Percentiles rank a stretch among this genome's conserved stretches.
Conservation (phyloP, 2,329 filamentous ascomycete genomes). For the Neofusicoccum umdonicola region DNA sequence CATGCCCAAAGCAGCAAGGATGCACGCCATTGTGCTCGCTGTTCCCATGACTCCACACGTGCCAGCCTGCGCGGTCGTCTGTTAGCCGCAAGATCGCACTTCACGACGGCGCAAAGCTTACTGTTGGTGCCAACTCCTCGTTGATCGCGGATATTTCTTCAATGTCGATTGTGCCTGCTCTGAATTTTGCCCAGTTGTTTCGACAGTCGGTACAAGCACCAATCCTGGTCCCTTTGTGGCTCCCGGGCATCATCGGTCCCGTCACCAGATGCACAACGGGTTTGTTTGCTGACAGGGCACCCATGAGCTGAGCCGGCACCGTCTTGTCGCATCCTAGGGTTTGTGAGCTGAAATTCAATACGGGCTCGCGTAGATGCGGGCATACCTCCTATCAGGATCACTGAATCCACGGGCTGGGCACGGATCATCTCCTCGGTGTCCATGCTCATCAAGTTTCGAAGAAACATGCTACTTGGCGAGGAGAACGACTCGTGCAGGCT, state of each 20-base stretch:
- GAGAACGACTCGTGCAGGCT: constrained; percentile 69
- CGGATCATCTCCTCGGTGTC: constrained; percentile 77
- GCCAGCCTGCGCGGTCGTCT: constrained; percentile 37
- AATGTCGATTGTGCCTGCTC: constrained; percentile 65
- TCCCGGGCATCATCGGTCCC: constrained; percentile 74
- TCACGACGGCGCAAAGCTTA: constrained; percentile 25
- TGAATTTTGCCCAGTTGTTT: constrained; percentile 69
- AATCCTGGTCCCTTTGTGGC: constrained; percentile 60
- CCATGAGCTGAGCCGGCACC: constrained; percentile 72
- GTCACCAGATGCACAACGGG: constrained; percentile 67
- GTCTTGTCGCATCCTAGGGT: constrained; percentile 76
- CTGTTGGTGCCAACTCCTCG: constrained; percentile 70
- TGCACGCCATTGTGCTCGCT: constrained; percentile 57
- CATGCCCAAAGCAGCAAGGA: constrained; percentile 52
- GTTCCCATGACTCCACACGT: constrained; percentile 60
- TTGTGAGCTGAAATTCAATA: constrained; percentile 62
- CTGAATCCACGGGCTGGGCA: constrained; percentile 71
- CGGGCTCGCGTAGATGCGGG: constrained; percentile 63
- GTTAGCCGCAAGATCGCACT: too few relatives aligned
- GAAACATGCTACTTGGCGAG: constrained; percentile 70
- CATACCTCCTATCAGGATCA: constrained; percentile 73
- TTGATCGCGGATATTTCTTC: constrained; percentile 71
- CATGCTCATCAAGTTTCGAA: constrained; percentile 75
- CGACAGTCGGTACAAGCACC: constrained; percentile 74
- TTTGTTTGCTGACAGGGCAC: constrained; percentile 71